Conservation (phyloP, 352 stramenopile species). For the Pythium utonaiense region DNA sequence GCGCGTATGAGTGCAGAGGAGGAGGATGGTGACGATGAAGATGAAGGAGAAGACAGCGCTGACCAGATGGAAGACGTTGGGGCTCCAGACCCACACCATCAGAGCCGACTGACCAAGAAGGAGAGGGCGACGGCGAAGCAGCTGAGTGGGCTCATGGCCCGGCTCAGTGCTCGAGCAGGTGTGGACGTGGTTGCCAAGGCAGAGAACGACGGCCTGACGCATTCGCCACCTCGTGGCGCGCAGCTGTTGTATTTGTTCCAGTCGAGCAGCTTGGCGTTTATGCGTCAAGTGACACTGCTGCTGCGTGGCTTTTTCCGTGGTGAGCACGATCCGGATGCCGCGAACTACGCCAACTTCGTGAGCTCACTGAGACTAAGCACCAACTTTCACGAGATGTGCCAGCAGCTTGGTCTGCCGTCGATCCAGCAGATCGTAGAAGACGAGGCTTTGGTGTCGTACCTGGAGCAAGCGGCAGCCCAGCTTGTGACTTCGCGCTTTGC, state of each 20-base stretch:
- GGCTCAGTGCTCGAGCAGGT: conserved; percentile 39
- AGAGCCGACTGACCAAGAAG: conserved; percentile 30
- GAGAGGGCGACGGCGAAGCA: conserved; percentile 12
- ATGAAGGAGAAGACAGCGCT: conserved; percentile 19
- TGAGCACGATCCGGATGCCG: conserved; percentile 68
- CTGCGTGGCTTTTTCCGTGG: conserved; percentile 75
- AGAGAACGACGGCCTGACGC: conserved; percentile 18
- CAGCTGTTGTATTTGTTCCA: conserved; percentile 71
- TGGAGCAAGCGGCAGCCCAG: conserved; percentile 49
- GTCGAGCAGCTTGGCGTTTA: conserved; percentile 66
- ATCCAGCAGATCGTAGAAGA: conserved; percentile 56
- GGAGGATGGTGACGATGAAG: conserved; percentile 29
- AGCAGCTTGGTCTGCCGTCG: conserved; percentile 65
- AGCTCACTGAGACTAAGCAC: conserved; percentile 68
- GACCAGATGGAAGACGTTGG: conserved; percentile 17
- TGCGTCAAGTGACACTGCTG: conserved; percentile 76
- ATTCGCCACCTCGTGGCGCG: conserved; percentile 38
- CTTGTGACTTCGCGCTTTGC: conserved; percentile 44
- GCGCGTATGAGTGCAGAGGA: conserved; percentile 51
- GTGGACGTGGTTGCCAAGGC: conserved; percentile 29
- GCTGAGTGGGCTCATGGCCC: conserved; percentile 38
- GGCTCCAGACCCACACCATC: neutral
- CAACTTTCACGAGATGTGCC: conserved; percentile 70
- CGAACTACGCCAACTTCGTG: conserved; percentile 78
- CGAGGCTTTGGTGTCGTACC: conserved; percentile 44